Conservation (phyloP, 2,329 filamentous ascomycete species). For the Huntiella omanensis region DNA sequence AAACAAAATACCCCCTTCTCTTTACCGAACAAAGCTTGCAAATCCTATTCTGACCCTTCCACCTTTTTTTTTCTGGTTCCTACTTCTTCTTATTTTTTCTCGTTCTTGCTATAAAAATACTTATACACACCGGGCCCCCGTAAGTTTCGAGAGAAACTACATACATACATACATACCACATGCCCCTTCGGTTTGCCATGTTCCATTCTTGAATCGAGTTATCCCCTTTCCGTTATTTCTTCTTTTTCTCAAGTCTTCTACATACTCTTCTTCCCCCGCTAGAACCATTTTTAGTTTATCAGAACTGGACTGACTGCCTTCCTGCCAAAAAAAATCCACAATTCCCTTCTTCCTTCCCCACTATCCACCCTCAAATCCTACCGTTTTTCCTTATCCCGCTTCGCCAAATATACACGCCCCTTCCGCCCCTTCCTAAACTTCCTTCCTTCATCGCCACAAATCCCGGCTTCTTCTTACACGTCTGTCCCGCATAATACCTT, state of each 20-base stretch:
- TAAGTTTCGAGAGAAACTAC: too few species aligned
- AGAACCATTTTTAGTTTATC: constrained; percentile 1
- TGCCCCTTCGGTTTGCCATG: too few species aligned
- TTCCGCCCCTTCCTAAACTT: not conserved
- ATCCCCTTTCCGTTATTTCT: too few species aligned
- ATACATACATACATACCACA: too few species aligned
- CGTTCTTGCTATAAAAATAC: not conserved
- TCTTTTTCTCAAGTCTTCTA: not conserved
- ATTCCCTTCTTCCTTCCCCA: not conserved
- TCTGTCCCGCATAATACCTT: not conserved
- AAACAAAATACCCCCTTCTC: not conserved
- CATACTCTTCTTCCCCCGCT: not conserved
- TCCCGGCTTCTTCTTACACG: not conserved
- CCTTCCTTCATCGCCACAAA: not conserved
- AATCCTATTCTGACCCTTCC: not conserved
- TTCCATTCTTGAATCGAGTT: too few species aligned
- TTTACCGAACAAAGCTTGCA: not conserved
- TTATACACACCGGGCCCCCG: too few species aligned
- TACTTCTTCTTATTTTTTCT: not conserved
- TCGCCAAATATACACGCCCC: not conserved
- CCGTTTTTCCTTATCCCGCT: not conserved
- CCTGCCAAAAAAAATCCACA: not conserved
- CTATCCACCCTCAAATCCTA: not conserved
- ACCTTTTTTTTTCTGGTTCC: not conserved
- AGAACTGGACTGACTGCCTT: not conserved